Evolutionary conservation across 73 alveolate genomes (phyloP).

Genomic region (Paramecium bursaria): DNA sequence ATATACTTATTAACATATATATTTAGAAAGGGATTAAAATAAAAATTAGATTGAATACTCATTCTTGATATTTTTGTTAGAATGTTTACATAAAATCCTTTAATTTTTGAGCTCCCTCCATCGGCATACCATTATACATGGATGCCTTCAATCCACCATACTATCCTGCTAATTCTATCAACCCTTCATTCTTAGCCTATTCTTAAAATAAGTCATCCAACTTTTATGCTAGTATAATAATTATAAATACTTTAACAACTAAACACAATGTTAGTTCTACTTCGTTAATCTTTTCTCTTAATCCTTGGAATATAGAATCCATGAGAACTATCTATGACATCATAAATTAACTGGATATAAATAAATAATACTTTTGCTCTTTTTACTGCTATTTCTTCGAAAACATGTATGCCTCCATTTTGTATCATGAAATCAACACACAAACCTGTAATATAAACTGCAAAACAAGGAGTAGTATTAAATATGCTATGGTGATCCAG

Average conservation of each 20-base stretch:
- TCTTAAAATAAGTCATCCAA: no score
- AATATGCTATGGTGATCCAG: conserved; percentile 70
- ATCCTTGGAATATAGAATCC: conserved; percentile 63
- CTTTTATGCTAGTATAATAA: no score
- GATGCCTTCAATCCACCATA: conserved; percentile 88
- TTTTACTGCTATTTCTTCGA: conserved; percentile 67
- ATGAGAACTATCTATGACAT: conserved; percentile 63
- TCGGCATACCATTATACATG: conserved; percentile 87
- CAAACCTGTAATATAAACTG: conserved; percentile 74
- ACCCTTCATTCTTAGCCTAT: background rate
- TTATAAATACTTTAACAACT: background rate
- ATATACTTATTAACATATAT: background rate
- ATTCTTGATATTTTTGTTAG: background rate
- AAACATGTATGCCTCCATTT: conserved; percentile 66
- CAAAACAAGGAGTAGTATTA: conserved; percentile 80
- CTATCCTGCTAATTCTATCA: background rate
- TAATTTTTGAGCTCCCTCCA: conserved; percentile 85
- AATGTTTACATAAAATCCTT: conserved; percentile 81
- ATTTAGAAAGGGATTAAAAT: background rate
- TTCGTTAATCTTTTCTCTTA: conserved; percentile 1
- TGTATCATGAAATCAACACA: conserved; percentile 64
- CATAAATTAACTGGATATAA: conserved; percentile 60
- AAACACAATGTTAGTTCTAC: background rate
- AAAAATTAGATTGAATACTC: no score
- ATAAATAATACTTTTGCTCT: conserved; percentile 39